Evolutionary conservation across 1,284 basidiomycete species (phyloP), one percentile per base, ranked within the genome.

Genomic region (Pterulicium gracile): DNA sequence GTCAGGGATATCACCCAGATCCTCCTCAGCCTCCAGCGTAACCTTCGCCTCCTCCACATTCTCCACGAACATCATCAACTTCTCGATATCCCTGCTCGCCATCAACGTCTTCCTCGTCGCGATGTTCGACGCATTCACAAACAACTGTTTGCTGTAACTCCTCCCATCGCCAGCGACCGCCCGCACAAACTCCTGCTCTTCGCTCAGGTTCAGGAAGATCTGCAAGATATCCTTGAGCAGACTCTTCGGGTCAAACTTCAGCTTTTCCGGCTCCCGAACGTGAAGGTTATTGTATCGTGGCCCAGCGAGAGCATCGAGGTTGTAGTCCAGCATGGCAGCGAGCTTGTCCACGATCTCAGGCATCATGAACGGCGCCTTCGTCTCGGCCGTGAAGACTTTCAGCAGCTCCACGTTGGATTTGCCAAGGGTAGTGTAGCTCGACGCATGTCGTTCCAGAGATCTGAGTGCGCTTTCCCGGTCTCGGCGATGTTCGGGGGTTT

Each of bases 321-420:
- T 98, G 68, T 95, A 95, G 61, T 97, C 88, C 55, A 99, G 68
- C 89, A 98, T 98, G 0, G 94, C 94, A 2, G 96, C 95, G 14
- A 99, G 74, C 34, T 89, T 80, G 58, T 95, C 88, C 22, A 98
- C 91, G 47, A 99, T 97, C 65, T 99, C 96, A 2, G 89, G 86
- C 63, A 89, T 88, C 78, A 98, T 88, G 66, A 98, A 99, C 0
- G 95, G 92, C 35, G 76, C 79, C 58, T 87, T 90, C 0, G 91
- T 90, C 59, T 96, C 89, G 0, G 81, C 87, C 0, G 95, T 96
- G 63, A 98, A 95, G 47, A 89, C 77, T 60, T 90, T 91, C 52
- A 99, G 76, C 18, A 98, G 71, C 42, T 85, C 82, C 20, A 98
- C 81, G 12, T 92, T 94, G 22, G 88, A 90, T 51, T 86, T 78